Evolutionary conservation across 139 green algal species (phyloP).

Genomic region (Coccomyxa sp.): DNA sequence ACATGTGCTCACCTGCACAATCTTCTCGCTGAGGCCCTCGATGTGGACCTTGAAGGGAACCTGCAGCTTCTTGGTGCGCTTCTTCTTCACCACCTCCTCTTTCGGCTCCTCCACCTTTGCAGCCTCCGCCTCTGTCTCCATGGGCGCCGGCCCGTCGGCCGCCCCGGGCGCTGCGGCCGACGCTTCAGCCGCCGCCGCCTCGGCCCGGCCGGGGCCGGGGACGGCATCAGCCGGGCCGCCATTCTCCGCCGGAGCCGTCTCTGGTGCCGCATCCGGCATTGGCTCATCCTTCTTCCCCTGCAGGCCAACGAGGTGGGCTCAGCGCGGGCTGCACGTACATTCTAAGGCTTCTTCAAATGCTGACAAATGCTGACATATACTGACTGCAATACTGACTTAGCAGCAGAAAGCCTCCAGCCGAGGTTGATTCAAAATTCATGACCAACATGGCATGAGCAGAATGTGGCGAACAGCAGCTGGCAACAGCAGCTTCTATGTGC

Average conservation of each 20-base stretch:
- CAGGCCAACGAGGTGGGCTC: no score
- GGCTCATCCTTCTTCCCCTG: background rate
- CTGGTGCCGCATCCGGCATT: background rate
- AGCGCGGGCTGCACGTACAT: background rate
- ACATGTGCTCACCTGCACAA: constrained; percentile 21
- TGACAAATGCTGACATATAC: no score
- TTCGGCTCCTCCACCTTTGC: constrained; percentile 1
- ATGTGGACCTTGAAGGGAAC: constrained; percentile 31
- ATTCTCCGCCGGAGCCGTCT: constrained; percentile 10
- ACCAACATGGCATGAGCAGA: no score
- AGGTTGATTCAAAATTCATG: no score
- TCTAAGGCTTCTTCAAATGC: background rate
- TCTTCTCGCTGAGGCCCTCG: constrained; percentile 30
- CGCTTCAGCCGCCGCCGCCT: constrained; percentile 1
- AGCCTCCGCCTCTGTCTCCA: constrained; percentile 42
- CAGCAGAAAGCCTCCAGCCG: no score
- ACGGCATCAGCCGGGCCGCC: background rate
- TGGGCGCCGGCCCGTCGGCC: constrained; percentile 26
- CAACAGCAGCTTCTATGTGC: no score
- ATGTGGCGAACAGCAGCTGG: no score
- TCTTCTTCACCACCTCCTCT: constrained; percentile 40
- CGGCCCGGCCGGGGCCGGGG: constrained; percentile 10
- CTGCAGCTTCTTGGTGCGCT: constrained; percentile 37
- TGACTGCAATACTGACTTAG: no score
- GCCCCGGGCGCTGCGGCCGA: constrained; percentile 5